A percentile compares a stretch with the other conserved stretches of the same genome.
Evolutionary conservation across 768 basidiomycete genomes (phyloP).

Genomic region (Hygrophorus russula): DNA sequence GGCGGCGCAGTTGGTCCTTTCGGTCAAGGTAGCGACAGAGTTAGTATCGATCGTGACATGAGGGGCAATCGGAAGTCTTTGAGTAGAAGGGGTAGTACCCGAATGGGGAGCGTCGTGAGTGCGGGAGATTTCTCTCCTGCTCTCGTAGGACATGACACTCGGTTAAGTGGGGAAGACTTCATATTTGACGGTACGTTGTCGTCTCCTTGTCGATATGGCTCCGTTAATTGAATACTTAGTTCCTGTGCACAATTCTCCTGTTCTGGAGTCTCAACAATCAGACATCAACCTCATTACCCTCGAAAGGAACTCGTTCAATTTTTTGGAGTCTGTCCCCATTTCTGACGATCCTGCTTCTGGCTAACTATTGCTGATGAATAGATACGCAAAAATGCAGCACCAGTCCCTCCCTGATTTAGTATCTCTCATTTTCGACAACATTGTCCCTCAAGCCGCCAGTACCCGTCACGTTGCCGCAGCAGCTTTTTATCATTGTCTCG

Average conservation of each 20-base stretch:
- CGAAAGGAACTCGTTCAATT: constrained; percentile 71
- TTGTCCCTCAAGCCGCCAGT: constrained; percentile 56
- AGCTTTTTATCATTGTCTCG: constrained; percentile 79
- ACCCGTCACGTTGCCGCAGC: constrained; percentile 71
- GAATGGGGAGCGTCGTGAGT: constrained; percentile 29
- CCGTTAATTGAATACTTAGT: constrained; percentile 11
- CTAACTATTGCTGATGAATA: constrained; percentile 15
- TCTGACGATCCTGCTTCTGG: constrained; percentile 8
- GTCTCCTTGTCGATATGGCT: constrained; percentile 9
- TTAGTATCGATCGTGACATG: constrained; percentile 40
- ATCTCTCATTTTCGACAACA: constrained; percentile 47
- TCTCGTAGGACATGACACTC: constrained; percentile 27
- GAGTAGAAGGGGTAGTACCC: constrained; percentile 49
- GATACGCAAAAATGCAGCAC: constrained; percentile 71
- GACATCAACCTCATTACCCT: constrained; percentile 47
- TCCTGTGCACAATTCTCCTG: constrained; percentile 13
- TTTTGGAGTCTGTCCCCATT: constrained; percentile 49
- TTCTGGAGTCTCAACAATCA: constrained; percentile 39
- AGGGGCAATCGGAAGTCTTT: constrained; percentile 36
- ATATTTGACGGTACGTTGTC: constrained; percentile 47
- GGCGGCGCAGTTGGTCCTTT: constrained; percentile 18
- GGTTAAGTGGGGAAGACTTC: constrained; percentile 47
- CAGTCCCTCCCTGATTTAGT: constrained; percentile 40
- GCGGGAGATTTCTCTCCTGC: constrained; percentile 40
- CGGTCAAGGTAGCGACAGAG: constrained; percentile 29